phyloP scores from a whole-genome alignment of 768 basidiomycete genomes.

The Stropharia rugosoannulata region DNA sequence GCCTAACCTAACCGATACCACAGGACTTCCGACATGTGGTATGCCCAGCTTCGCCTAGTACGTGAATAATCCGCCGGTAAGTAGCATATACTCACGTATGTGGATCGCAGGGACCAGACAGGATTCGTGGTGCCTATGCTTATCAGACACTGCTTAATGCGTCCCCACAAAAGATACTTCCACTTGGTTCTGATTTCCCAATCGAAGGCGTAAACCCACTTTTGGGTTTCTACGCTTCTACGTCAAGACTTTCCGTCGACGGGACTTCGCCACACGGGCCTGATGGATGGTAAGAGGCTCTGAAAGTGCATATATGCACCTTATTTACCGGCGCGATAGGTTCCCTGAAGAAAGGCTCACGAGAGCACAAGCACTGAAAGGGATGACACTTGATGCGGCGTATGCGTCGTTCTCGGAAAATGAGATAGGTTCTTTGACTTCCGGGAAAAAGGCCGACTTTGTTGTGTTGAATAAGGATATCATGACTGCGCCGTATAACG shows the following conservation, averaged over 20 bases:
- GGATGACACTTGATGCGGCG: slow-evolving; percentile 89
- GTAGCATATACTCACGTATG: not conserved
- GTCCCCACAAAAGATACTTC: slow-evolving; percentile 56
- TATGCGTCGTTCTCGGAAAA: slow-evolving; percentile 83
- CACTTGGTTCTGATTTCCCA: slow-evolving; percentile 93
- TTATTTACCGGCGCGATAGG: slow-evolving; percentile 39
- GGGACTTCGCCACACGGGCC: slow-evolving; percentile 83
- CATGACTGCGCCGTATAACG: slow-evolving; percentile 57
- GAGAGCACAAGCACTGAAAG: slow-evolving; percentile 79
- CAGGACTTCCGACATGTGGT: slow-evolving; percentile 90
- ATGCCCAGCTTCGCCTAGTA: slow-evolving; percentile 82
- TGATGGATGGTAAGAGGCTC: slow-evolving; percentile 69
- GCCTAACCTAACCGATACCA: not conserved
- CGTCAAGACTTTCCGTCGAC: slow-evolving; percentile 64
- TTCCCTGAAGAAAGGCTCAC: slow-evolving; percentile 75
- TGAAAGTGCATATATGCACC: not conserved
- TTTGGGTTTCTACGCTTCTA: slow-evolving; percentile 86
- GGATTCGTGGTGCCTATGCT: slow-evolving; percentile 89
- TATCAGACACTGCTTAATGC: slow-evolving; percentile 71
- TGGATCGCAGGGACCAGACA: slow-evolving; percentile 60
- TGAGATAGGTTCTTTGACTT: slow-evolving; percentile 65
- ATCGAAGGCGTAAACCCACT: slow-evolving; percentile 90
- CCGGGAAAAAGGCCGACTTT: slow-evolving; percentile 87
- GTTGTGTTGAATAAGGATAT: slow-evolving; percentile 82
- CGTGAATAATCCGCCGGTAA: slow-evolving; percentile 6